A percentile compares a stretch with the other conserved stretches of the same genome.
These are phyloP conservation scores for Lagenidium giganteum DNA, from an alignment of 352 stramenopile species.

Conservation along the genomic window DNA sequence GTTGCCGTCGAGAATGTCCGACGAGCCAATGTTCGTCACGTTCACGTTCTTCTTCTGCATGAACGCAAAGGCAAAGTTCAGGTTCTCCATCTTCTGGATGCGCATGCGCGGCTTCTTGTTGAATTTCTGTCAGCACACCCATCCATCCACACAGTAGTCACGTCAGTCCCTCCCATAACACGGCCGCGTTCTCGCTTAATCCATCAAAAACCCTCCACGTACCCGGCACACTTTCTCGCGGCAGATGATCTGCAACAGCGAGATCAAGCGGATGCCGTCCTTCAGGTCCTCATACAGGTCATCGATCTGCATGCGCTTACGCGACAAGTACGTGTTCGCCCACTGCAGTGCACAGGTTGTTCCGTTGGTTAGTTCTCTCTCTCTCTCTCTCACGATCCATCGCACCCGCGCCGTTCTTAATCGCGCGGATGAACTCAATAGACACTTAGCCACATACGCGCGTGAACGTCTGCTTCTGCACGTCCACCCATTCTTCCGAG, in stretches of 20 bases:
- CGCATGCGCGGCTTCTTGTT: conserved; percentile 91
- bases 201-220: conserved; percentile 11
- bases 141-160: neutral
- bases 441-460: conserved; percentile 32
- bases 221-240: conserved; percentile 83
- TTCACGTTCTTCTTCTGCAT: conserved; percentile 87
- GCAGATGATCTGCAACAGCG: conserved; percentile 86
- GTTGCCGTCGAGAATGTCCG: conserved; percentile 90
- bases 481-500: conserved; percentile 84
- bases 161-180: conserved; percentile 3
- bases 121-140: conserved; percentile 61
- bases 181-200: conserved; percentile 4
- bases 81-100: conserved; percentile 92
- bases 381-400: no score
- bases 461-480: conserved; percentile 92
- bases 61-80: conserved; percentile 89
- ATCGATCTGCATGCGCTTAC: conserved; percentile 85
- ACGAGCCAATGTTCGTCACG: conserved; percentile 89
- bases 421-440: no score
- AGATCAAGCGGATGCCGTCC: conserved; percentile 83
- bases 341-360: no score
- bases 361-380: no score
- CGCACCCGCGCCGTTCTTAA: neutral
- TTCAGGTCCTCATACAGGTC: conserved; percentile 87
- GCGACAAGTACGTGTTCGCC: conserved; percentile 87